Evolutionary conservation across 2,329 filamentous ascomycete species (phyloP).

Genomic region (Helotiales sp.): DNA sequence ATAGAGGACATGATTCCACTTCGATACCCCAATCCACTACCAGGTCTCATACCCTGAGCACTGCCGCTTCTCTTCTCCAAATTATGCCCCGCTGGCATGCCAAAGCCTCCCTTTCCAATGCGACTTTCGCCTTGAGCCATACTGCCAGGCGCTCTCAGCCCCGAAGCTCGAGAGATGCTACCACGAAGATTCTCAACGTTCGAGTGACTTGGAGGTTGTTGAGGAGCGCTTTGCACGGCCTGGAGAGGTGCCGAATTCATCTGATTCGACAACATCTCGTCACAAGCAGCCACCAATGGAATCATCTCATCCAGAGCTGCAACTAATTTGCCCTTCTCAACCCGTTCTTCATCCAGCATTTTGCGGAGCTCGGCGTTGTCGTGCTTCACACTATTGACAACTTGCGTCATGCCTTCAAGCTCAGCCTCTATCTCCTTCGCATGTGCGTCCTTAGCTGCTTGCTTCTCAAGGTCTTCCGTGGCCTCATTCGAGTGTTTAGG

Average conservation of each 20-base stretch:
- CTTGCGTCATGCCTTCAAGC: constrained; percentile 70
- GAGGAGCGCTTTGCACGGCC: constrained; percentile 21
- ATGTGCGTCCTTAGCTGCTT: constrained; percentile 71
- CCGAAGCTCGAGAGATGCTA: constrained; percentile 56
- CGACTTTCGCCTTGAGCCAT: constrained; percentile 46
- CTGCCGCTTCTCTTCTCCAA: constrained; percentile 41
- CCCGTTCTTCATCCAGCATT: constrained; percentile 71
- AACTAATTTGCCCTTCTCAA: constrained; percentile 83
- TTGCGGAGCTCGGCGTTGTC: constrained; percentile 67
- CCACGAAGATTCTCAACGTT: constrained; percentile 51
- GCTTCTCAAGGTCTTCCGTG: constrained; percentile 60
- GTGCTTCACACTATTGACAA: constrained; percentile 66
- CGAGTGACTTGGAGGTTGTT: constrained; percentile 24
- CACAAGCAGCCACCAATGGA: constrained; percentile 55
- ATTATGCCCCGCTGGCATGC: constrained; percentile 19
- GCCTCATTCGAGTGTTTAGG: constrained; percentile 43
- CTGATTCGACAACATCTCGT: constrained; percentile 33
- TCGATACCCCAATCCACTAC: constrained; percentile 43
- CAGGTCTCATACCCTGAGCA: constrained; percentile 27
- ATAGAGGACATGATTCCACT: constrained; percentile 83
- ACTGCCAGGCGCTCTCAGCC: constrained; percentile 60
- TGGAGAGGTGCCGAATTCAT: constrained; percentile 29
- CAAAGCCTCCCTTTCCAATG: constrained; percentile 38
- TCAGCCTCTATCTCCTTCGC: constrained; percentile 75
- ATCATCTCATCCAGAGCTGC: constrained; percentile 84